Evolutionary conservation across 208 protist genomes (phyloP), one percentile per base, ranked within the genome.

Genomic region (Acanthamoeba royreba): DNA sequence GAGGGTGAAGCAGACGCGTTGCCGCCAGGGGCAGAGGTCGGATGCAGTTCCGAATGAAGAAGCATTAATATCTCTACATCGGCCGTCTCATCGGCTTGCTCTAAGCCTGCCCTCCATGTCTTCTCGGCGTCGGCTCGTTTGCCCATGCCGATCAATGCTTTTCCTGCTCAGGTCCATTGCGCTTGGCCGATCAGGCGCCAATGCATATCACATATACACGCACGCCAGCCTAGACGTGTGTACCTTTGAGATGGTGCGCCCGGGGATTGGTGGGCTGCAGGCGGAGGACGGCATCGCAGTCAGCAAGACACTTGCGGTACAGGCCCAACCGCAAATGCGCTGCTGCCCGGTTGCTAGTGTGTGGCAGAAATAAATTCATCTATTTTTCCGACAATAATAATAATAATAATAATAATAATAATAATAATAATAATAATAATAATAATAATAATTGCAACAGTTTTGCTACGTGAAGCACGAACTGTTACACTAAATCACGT

Each of bases 321-420:
- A 92, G 86, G 4, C 45, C 86, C 86, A 92, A 2, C 3, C 45
- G 28, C 5, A 77, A 42, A 42, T 92, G 43, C 35, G 86, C 86
- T 25, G 86, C 86, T 7, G n/a, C 86, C 2, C 86, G 49, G 33
- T 92, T 92, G 55, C 86, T 92, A n/a, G n/a, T n/a, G n/a, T n/a
- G n/a, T n/a, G n/a, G 46, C 38, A 19, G 13, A 55, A 25, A 55
- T 9, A 81, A 4, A n/a, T n/a, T n/a, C n/a, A n/a, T n/a, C n/a
- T n/a, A n/a, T n/a, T n/a, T n/a, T n/a, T n/a, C n/a, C n/a, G n/a
- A n/a, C n/a, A n/a, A n/a, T n/a, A n/a, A n/a, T n/a, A n/a, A n/a
- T n/a, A n/a, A n/a, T n/a, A n/a, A n/a, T n/a, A n/a, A n/a, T n/a
- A n/a, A n/a, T n/a, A n/a, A n/a, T n/a, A n/a, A n/a, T n/a, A n/a